Conservation (phyloP, 2,329 filamentous ascomycete species). For the Arthrocladium fulminans region DNA sequence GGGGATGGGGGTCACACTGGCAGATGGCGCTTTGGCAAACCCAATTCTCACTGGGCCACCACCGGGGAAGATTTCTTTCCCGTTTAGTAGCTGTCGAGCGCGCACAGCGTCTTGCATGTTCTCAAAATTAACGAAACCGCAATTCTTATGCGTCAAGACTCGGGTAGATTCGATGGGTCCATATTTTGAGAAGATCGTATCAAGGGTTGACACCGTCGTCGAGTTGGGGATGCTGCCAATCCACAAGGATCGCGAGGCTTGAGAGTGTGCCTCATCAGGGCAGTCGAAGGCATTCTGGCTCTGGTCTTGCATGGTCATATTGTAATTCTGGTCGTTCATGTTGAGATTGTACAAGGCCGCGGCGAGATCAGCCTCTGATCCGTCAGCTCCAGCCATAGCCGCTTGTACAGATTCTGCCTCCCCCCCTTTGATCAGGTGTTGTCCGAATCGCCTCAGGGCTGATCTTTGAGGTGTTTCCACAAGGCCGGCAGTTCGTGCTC, state of each 20-base stretch:
- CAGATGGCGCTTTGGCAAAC: slow-evolving; percentile 90
- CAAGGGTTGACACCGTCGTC: slow-evolving; percentile 87
- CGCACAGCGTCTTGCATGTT: slow-evolving; percentile 80
- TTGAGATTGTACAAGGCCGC: slow-evolving; percentile 18
- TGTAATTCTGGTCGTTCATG: slow-evolving; percentile 13
- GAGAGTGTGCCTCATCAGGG: slow-evolving; percentile 66
- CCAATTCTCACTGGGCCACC: slow-evolving; percentile 92
- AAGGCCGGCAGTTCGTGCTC: slow-evolving; percentile 85
- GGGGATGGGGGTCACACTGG: slow-evolving; percentile 75
- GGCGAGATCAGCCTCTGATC: slow-evolving; percentile 11
- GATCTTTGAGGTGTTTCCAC: slow-evolving; percentile 63
- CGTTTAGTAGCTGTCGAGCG: slow-evolving; percentile 80
- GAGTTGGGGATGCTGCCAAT: slow-evolving; percentile 95
- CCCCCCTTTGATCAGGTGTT: slow-evolving; percentile 38
- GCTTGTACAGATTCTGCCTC: slow-evolving; percentile 11
- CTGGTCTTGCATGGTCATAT: slow-evolving; percentile 1
- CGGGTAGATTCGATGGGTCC: slow-evolving; percentile 84
- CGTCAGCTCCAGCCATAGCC: slow-evolving; percentile 12
- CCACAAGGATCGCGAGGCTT: slow-evolving; percentile 83
- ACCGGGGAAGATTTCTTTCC: slow-evolving; percentile 96
- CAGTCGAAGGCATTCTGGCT: slow-evolving; percentile 49
- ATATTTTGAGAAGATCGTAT: slow-evolving; percentile 90
- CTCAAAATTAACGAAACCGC: slow-evolving; percentile 97
- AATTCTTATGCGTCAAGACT: slow-evolving; percentile 97
- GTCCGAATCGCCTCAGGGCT: slow-evolving; percentile 64